Conservation (phyloP, 257 asterid species). For the Solanum acaule region DNA sequence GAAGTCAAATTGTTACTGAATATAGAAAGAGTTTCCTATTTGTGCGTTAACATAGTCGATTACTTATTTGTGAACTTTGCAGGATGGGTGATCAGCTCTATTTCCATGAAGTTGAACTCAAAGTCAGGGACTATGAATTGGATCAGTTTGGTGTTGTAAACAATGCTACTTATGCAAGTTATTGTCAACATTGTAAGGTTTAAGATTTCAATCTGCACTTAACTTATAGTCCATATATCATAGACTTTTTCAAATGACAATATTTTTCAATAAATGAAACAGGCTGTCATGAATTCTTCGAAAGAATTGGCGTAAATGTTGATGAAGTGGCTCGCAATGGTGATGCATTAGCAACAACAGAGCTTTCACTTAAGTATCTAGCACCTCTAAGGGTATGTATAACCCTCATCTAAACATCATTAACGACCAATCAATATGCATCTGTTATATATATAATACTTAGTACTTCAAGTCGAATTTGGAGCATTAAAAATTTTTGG, state of each 20-base stretch:
- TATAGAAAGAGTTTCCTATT: not conserved
- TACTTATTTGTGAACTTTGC: not conserved
- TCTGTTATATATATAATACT: too few relatives aligned
- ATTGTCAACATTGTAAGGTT: slow-evolving; percentile 85
- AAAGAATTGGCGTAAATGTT: slow-evolving; percentile 51
- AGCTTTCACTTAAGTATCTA: slow-evolving; percentile 63
- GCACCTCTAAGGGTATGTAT: slow-evolving; percentile 76
- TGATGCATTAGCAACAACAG: slow-evolving; percentile 66
- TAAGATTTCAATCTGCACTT: not conserved
- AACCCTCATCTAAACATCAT: not conserved
- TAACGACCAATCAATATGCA: not conserved
- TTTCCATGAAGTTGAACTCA: slow-evolving; percentile 68
- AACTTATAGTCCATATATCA: not conserved
- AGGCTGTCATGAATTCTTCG: slow-evolving; percentile 87
- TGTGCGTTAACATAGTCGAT: not conserved
- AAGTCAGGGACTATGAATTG: slow-evolving; percentile 85
- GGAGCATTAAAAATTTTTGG: too few relatives aligned
- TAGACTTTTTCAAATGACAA: not conserved
- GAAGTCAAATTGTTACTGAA: not conserved
- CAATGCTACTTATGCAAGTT: slow-evolving; percentile 73
- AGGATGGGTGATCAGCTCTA: slow-evolving; percentile 50
- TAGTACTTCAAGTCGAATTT: too few relatives aligned
- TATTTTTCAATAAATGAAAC: slow-evolving; percentile 9
- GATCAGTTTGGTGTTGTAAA: slow-evolving; percentile 95
- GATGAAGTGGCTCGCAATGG: slow-evolving; percentile 67